Evolutionary conservation across 371 early-diverging fungal genomes (phyloP), one percentile per base, ranked within the genome.

Genomic region (Actinomucor elegans): DNA sequence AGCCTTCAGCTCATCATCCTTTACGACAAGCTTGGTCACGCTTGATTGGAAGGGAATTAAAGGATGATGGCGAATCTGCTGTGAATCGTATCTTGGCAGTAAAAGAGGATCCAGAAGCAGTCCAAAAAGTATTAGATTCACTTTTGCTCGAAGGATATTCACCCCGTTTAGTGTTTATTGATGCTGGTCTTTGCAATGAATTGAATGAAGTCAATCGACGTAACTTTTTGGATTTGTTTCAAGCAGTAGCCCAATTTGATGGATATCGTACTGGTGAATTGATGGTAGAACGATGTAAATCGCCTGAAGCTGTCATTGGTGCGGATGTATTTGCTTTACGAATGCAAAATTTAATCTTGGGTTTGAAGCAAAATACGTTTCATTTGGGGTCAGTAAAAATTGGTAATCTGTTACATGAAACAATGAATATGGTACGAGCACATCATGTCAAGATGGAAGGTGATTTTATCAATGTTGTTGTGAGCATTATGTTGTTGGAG

Each of bases 371-470:
- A 11, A 68, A 75, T 23, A 90, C 96, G 28, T 81, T 98, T 58
- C 83, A 85, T 40, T 70, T 98, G 40, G 83, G 85, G 12, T 81
- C 87, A 32, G 80, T 97, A 26, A 81, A 83, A 23, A 89, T 94
- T 46, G 85, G 83, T 0, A 86, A 87, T 48, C 70, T 97, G n/a
- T 70, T 98, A 31, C 59, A 66, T 14, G 80, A 79, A 5, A 94
- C 93, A 1, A 86, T 94, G 81, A 67, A 78, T 31, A 88, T 91
- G 84, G 96, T 96, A 4, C 80, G 96, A 10, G 64, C 80, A 7
- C 95, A 98, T 66, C 95, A 91, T 49, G 95, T 98, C 6, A 86
- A 88, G 44, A 71, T 98, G 43, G 97, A 96, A 56, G 93, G 94
- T 0, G 95, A 94, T 47, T 98, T 94, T 78, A 87, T 90, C 27